Evolutionary conservation across 257 asterid genomes (phyloP).

Genomic region (Capsicum rhomboideum): DNA sequence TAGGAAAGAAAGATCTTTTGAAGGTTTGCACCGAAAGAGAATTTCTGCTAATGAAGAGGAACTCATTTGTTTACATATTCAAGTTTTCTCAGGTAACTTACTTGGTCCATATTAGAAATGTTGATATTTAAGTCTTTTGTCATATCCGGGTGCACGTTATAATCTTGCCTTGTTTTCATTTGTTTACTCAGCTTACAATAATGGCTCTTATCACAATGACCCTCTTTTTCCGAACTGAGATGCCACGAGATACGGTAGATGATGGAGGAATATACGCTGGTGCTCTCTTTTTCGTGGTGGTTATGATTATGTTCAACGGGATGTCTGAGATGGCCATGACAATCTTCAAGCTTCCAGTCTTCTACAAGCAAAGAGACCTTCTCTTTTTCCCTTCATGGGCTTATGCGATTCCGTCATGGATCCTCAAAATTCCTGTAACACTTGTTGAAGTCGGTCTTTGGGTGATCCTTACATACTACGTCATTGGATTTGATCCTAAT

Average conservation of each 20-base stretch:
- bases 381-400: constrained; percentile 71
- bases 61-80: constrained; percentile 47
- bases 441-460: constrained; percentile 44
- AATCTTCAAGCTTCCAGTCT: constrained; percentile 61
- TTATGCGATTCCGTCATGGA: constrained; percentile 57
- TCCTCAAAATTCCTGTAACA: constrained; percentile 49
- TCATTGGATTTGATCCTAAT: constrained; percentile 60
- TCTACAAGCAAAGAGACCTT: constrained; percentile 71
- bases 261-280: constrained; percentile 48
- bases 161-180: not conserved
- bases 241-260: constrained; percentile 18
- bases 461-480: constrained; percentile 49
- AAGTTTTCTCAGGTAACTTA: constrained; percentile 40
- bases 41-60: constrained; percentile 45
- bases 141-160: not conserved
- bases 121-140: not conserved
- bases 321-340: constrained; percentile 57
- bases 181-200: constrained; percentile 28
- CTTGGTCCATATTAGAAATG: not conserved
- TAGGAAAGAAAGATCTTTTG: constrained; percentile 42
- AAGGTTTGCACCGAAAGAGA: constrained; percentile 56
- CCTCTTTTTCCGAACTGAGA: constrained; percentile 44
- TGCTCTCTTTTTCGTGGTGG: constrained; percentile 36
- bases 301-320: constrained; percentile 51
- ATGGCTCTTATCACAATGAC: constrained; percentile 30